These are phyloP conservation scores for Trichoderma breve DNA, from an alignment of 2,329 filamentous ascomycete genomes.

Conservation along the genomic window DNA sequence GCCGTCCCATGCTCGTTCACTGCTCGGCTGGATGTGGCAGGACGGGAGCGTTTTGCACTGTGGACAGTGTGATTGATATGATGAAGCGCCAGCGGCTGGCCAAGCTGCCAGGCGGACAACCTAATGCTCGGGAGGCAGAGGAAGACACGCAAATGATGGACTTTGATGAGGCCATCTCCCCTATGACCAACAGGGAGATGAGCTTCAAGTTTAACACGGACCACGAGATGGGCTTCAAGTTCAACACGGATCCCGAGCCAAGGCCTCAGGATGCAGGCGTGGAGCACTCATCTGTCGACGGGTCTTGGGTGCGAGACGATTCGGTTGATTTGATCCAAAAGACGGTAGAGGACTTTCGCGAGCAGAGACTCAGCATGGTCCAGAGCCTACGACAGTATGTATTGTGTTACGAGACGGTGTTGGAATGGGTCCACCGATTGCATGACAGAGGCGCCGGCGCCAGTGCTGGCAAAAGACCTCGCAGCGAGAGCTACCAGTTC, in stretches of 20 bases:
- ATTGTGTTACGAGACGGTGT: conserved; percentile 90
- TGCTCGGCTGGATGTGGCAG: conserved; percentile 95
- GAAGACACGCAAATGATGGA: conserved; percentile 49
- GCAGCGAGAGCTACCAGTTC: conserved; percentile 36
- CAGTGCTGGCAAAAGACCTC: conserved; percentile 25
- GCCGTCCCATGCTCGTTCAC: conserved; percentile 82
- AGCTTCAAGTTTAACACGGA: conserved; percentile 25
- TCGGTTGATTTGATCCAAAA: conserved; percentile 76
- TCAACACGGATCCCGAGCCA: conserved; percentile 21
- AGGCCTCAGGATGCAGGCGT: conserved; percentile 22
- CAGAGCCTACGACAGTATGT: conserved; percentile 92
- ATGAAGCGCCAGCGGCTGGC: conserved; percentile 73
- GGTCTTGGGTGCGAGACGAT: conserved; percentile 67
- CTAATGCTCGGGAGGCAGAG: conserved; percentile 33
- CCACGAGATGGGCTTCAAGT: conserved; percentile 26
- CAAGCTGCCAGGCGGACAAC: conserved; percentile 26
- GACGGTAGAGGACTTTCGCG: conserved; percentile 87
- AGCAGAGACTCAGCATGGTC: conserved; percentile 92
- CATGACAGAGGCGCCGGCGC: conserved; percentile 36
- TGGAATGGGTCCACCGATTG: conserved; percentile 73
- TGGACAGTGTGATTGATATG: conserved; percentile 95
- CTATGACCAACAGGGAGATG: conserved; percentile 27
- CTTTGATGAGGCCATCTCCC: conserved; percentile 31
- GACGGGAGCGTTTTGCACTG: conserved; percentile 94
- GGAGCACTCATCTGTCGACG: conserved; percentile 39